Base-by-base conservation (phyloP, 2,329 filamentous ascomycete species). In the Fusarium haematococcum region DNA sequence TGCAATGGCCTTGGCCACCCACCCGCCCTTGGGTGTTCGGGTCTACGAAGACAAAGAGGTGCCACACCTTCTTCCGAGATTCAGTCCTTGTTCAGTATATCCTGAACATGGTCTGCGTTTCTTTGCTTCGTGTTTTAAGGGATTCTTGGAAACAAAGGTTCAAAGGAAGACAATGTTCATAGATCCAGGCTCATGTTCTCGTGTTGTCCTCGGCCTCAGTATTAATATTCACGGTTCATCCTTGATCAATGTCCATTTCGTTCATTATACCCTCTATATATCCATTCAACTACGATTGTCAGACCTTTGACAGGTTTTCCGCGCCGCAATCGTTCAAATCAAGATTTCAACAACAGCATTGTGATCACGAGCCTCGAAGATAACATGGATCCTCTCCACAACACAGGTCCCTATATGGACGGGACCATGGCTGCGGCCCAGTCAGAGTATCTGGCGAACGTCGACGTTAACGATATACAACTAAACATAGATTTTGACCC, bases 101-200 rank as follows among this genome's bases (percentile, higher is more conserved):
- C 10, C 20, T 45, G 32, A 23, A 35, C 52, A 60, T 39, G n/a
- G 13, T 11, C 43, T 27, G 11, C 5, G 18, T 63, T 52, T 23
- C 58, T 57, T 70, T 62, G 52, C 10, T 25, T 70, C 9, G n/a
- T 69, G 56, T 65, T 68, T 37, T 7, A n/a, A 41, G 25, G 35
- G 54, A 7, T 48, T 67, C 32, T 27, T 65, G 23, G 27, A 52
- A 57, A 75, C 73, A 75, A 75, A 75, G 73, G 69, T 56, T 14
- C 56, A 16, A 20, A 33, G 27, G 18, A 13, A 27, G 39, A 75
- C 66, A 75, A 65, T 70, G 50, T 69, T 27, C 63, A 56, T 59
- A 54, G 61, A 60, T 48, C 23, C 20, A 14, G 23, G 4, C 27
- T 33, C 23, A 37, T 41, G 14, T 32, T 20, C 39, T 30, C 14